Conservation (phyloP, 1,284 basidiomycete genomes). For the Ganoderma resinaceum region DNA sequence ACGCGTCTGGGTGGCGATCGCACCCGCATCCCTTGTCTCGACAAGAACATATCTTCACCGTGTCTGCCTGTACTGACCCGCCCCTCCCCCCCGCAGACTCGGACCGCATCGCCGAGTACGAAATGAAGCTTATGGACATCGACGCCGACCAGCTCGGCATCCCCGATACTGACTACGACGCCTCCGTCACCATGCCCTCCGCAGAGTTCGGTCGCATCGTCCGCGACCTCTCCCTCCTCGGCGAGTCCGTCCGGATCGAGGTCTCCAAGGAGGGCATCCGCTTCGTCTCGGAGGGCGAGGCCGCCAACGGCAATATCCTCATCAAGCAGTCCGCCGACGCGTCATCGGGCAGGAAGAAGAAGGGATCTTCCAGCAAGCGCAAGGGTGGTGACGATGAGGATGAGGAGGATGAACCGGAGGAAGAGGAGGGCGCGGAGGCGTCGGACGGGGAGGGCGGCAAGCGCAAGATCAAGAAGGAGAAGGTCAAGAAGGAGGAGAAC, state of each 20-base stretch:
- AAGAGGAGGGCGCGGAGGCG: slow-evolving; percentile 48
- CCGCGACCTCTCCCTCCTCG: slow-evolving; percentile 90
- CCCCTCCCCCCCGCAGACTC: slow-evolving; percentile 61
- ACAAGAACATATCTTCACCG: neutral
- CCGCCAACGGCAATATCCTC: slow-evolving; percentile 90
- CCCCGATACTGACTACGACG: slow-evolving; percentile 99
- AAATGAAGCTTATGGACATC: slow-evolving; percentile 99
- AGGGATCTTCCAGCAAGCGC: slow-evolving; percentile 34
- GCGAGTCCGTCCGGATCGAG: slow-evolving; percentile 96
- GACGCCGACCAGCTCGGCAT: slow-evolving; percentile 96
- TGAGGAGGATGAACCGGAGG: slow-evolving; percentile 46
- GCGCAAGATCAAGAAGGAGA: slow-evolving; percentile 47
- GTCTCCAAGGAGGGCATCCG: slow-evolving; percentile 96
- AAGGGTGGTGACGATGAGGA: slow-evolving; percentile 50
- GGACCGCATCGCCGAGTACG: slow-evolving; percentile 97
- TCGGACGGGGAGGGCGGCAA: slow-evolving; percentile 49
- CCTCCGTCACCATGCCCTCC: slow-evolving; percentile 89
- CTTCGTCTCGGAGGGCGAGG: slow-evolving; percentile 95
- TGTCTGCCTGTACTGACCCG: neutral
- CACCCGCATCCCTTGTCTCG: neutral
- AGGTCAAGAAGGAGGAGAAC: slow-evolving; percentile 50
- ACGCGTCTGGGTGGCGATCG: neutral
- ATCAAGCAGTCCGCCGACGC: slow-evolving; percentile 72
- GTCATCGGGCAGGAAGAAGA: slow-evolving; percentile 42
- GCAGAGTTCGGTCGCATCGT: slow-evolving; percentile 93